These are phyloP conservation scores for Ulvella scutata DNA, from an alignment of 139 green algal genomes.

Conservation along the genomic window DNA sequence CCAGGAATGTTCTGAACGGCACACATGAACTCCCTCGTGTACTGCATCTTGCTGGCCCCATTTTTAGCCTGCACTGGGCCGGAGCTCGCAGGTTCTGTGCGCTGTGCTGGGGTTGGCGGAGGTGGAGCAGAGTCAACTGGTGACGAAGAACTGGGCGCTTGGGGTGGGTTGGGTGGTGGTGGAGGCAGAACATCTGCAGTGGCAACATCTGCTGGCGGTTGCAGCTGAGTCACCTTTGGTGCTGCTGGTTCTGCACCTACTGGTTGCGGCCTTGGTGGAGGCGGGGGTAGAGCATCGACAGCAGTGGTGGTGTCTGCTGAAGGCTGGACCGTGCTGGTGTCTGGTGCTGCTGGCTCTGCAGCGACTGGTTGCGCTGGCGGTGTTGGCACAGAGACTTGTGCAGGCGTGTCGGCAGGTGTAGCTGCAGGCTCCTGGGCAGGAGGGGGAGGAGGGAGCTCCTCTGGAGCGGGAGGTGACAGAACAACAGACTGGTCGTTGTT, in stretches of 20 bases:
- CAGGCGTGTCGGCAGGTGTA: neutral
- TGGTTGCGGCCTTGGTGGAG: neutral
- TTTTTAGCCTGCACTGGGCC: neutral
- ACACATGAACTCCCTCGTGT: neutral
- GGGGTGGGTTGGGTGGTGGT: neutral
- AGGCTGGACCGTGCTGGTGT: neutral
- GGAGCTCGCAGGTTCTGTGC: neutral
- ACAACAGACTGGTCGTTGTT: neutral
- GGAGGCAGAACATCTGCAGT: neutral
- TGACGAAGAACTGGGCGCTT: neutral
- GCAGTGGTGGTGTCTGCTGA: neutral
- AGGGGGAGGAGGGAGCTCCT: neutral
- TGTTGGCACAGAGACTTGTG: neutral
- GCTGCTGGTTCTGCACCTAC: neutral
- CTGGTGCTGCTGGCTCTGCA: too few species aligned
- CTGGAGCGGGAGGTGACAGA: neutral
- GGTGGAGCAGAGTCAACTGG: neutral
- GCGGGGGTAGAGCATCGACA: neutral
- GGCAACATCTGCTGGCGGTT: neutral
- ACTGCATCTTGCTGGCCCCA: neutral
- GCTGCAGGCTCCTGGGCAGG: neutral
- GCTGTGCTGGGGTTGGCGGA: neutral
- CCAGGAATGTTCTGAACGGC: neutral
- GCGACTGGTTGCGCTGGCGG: too few species aligned
- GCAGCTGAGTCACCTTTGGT: neutral